Conservation (phyloP, 371 early-diverging fungal species). For the Apophysomyces elegans region DNA sequence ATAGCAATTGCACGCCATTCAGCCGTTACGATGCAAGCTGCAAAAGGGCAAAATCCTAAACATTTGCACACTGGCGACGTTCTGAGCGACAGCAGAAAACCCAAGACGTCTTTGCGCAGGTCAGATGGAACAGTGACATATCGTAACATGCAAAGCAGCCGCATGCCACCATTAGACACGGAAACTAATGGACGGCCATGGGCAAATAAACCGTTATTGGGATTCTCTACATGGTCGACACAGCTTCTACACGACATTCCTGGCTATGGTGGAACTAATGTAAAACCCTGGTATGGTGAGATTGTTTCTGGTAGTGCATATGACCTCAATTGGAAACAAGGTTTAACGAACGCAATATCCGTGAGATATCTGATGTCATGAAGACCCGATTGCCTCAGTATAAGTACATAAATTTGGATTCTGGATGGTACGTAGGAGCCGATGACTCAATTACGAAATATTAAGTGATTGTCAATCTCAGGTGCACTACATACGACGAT, state of each 20-base stretch:
- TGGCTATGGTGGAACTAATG: conserved; percentile 37
- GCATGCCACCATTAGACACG: neutral
- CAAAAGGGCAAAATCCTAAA: no score
- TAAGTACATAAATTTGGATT: conserved; percentile 42
- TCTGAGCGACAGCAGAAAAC: no score
- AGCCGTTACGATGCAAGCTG: no score
- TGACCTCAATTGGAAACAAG: conserved; percentile 14
- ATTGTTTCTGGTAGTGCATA: neutral
- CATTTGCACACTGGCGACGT: no score
- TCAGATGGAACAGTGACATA: no score
- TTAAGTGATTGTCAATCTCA: neutral
- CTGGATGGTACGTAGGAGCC: conserved; percentile 29
- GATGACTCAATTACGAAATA: neutral
- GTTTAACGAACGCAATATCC: conserved; percentile 35
- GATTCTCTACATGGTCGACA: conserved; percentile 46
- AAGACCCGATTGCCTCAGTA: conserved; percentile 32
- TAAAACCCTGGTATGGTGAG: conserved; percentile 27
- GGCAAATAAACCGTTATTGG: conserved; percentile 33
- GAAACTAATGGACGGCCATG: conserved; percentile 1
- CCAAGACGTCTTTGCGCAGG: no score
- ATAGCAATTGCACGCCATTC: no score
- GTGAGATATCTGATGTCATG: conserved; percentile 41
- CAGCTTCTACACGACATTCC: conserved; percentile 38
- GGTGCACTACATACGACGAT: conserved; percentile 30
- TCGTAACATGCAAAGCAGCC: neutral